These are phyloP conservation scores for Fusarium vanettenii DNA, from an alignment of 2,329 filamentous ascomycete species.

Conservation along the genomic window DNA sequence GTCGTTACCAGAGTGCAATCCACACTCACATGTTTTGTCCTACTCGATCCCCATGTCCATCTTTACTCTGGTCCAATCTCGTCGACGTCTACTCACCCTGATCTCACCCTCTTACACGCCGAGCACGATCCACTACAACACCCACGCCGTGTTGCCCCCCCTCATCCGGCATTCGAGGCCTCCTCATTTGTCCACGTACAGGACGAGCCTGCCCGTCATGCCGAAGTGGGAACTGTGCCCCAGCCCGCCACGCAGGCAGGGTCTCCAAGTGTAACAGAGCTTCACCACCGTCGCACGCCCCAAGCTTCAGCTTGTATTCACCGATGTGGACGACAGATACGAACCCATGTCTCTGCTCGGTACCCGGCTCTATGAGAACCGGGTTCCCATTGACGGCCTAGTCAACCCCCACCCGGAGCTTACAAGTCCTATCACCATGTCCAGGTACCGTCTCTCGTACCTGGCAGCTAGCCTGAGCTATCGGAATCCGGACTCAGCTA, in stretches of 20 bases:
- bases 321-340: slow-evolving; percentile 38
- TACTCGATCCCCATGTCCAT: slow-evolving; percentile 1
- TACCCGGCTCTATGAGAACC: slow-evolving; percentile 13
- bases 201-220: slow-evolving; percentile 14
- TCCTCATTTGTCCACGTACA: slow-evolving; percentile 41
- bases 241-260: slow-evolving; percentile 16
- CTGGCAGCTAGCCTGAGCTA: slow-evolving; percentile 25
- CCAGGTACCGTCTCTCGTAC: slow-evolving; percentile 22
- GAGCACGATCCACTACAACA: slow-evolving; percentile 8
- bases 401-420: slow-evolving; percentile 33
- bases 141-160: slow-evolving; percentile 16
- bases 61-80: not conserved
- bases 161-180: slow-evolving; percentile 17
- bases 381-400: not conserved
- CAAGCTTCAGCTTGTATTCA: slow-evolving; percentile 36
- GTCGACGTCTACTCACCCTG: not conserved
- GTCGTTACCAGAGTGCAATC: slow-evolving; percentile 12
- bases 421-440: slow-evolving; percentile 23
- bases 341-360: slow-evolving; percentile 25
- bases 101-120: slow-evolving; percentile 30
- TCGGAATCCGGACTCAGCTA: not conserved
- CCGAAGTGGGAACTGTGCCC: slow-evolving; percentile 23
- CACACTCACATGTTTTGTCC: slow-evolving; percentile 28
- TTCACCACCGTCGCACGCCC: slow-evolving; percentile 19
- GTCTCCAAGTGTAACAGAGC: slow-evolving; percentile 23